These are phyloP conservation scores for Eucalyptus virginea DNA, from an alignment of 345 rosid species.

Conservation along the genomic window DNA sequence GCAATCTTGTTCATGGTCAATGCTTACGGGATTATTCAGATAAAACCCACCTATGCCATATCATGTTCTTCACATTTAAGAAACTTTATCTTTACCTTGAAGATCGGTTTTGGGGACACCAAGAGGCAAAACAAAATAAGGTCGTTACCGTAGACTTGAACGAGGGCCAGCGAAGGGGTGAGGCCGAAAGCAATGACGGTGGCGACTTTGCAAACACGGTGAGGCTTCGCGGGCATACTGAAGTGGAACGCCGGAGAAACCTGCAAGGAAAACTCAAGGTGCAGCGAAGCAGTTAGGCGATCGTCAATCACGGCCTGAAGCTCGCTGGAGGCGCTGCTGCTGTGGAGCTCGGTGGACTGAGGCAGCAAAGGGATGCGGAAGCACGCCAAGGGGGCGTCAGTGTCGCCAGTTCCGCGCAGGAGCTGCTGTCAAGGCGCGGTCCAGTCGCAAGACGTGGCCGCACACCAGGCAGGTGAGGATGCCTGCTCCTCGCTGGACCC, in stretches of 20 bases:
- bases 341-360: not conserved
- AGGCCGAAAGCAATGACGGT: not conserved
- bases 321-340: not conserved
- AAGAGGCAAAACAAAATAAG: not conserved
- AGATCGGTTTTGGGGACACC: not conserved
- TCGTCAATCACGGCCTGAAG: not conserved
- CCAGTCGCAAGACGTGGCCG: not conserved
- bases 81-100: not conserved
- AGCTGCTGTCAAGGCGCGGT: fast-evolving
- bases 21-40: not conserved
- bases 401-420: not conserved
- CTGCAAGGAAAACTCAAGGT: not conserved
- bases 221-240: not conserved
- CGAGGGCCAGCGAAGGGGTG: not conserved
- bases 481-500: not conserved
- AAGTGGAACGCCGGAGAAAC: not conserved
- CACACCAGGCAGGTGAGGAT: not conserved
- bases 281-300: not conserved
- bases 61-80: too few species aligned
- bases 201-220: not conserved
- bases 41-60: not conserved
- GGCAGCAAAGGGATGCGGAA: not conserved
- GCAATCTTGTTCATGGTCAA: not conserved
- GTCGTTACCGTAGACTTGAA: not conserved
- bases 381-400: not conserved